A percentile compares a stretch with the other conserved stretches of the same genome.
Evolutionary conservation across 208 protist species (phyloP).

Genomic region (Trypanosoma theileri): DNA sequence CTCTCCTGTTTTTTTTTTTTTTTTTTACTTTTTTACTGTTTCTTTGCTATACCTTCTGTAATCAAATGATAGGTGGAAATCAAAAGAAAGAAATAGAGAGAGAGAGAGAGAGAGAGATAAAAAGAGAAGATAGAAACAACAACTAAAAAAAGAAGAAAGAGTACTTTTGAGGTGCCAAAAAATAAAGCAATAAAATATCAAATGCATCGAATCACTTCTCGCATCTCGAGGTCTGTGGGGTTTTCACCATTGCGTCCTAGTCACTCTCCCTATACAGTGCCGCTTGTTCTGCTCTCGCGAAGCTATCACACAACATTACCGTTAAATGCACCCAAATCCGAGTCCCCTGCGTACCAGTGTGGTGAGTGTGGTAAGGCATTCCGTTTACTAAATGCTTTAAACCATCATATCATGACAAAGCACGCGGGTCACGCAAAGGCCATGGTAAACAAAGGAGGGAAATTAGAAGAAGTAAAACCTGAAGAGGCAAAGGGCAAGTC

Average conservation of each 20-base stretch:
- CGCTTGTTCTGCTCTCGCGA: neutral
- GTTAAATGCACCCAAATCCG: constrained; percentile 24
- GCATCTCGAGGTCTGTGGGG: neutral
- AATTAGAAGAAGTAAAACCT: constrained; percentile 43
- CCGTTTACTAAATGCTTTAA: constrained; percentile 83
- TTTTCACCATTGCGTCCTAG: neutral
- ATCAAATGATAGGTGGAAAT: neutral
- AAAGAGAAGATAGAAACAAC: neutral
- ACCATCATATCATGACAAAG: constrained; percentile 88
- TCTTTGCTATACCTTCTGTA: neutral
- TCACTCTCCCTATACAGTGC: neutral
- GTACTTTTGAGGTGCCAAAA: neutral
- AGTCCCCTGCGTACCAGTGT: constrained; percentile 67
- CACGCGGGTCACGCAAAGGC: constrained; percentile 76
- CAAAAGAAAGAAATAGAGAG: neutral
- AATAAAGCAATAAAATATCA: constrained; percentile 2
- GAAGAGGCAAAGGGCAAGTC: constrained; percentile 25
- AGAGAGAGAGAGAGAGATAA: too few relatives aligned
- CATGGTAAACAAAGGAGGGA: constrained; percentile 55
- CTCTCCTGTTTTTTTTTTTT: neutral
- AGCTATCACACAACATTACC: constrained; percentile 10
- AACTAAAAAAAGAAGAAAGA: neutral
- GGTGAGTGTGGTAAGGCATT: constrained; percentile 82
- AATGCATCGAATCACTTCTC: constrained; percentile 19
- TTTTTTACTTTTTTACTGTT: neutral